phyloP scores from a whole-genome alignment of 2,329 filamentous ascomycete genomes.

The Mycosphaerella sp. region DNA sequence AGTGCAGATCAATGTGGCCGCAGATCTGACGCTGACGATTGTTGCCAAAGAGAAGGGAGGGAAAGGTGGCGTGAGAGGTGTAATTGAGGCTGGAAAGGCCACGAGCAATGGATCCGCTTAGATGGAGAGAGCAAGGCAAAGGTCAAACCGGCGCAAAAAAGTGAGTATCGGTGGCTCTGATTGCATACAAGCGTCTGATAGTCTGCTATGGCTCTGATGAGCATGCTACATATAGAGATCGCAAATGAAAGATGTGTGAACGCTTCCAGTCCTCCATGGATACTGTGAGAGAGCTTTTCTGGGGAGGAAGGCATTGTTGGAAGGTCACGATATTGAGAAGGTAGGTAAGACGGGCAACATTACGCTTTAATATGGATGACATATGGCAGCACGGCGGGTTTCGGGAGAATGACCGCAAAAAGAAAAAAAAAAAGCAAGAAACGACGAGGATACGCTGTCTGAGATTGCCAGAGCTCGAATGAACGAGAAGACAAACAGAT shows the following conservation, averaged over 20 bases:
- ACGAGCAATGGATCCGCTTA: constrained; percentile 19
- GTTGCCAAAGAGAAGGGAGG: constrained; percentile 79
- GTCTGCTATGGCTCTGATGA: neutral
- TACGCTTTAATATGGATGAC: too few species aligned
- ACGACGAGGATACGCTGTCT: neutral
- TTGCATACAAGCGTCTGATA: neutral
- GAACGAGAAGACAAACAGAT: neutral
- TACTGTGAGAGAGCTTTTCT: too few species aligned
- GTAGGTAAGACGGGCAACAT: neutral
- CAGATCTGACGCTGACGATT: constrained; percentile 71
- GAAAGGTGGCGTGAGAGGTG: constrained; percentile 73
- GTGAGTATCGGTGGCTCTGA: neutral
- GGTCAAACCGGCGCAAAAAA: neutral
- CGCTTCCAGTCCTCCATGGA: neutral
- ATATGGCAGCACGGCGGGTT: neutral
- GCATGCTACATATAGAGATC: neutral
- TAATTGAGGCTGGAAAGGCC: constrained; percentile 36
- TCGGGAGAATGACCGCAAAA: neutral
- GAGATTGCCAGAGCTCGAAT: neutral
- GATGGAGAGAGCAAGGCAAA: neutral
- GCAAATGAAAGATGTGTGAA: neutral
- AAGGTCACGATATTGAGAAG: neutral
- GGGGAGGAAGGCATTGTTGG: neutral
- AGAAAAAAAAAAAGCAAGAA: neutral
- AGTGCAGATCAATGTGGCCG: constrained; percentile 80